Evolutionary conservation across 306 rosid species (phyloP), one percentile per base, ranked within the genome.

Genomic region (Coriaria nepalensis): DNA sequence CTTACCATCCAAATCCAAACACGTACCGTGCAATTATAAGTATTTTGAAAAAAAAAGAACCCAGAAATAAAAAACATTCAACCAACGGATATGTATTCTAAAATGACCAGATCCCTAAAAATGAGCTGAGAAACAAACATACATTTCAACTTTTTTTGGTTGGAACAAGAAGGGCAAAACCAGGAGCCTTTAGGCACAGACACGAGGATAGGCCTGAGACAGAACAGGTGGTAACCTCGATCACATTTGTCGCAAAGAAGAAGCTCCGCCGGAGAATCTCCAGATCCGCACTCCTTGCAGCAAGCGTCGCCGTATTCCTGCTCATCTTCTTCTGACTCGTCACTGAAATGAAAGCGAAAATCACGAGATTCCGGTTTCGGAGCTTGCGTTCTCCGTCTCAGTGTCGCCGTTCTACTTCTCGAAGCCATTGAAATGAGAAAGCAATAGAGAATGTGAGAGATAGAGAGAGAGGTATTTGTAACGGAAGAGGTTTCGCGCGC

Each of bases 161-260:
- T 43, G 14, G 93, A 73, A 68, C 96, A 87, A 8, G 70, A 54
- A 6, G 82, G 68, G 34, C 96, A 84, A 53, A 82, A 64, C 96
- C 96, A 87, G 15, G 80, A 62, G 4, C 75, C 81, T 35, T 57
- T 87, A 34, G 96, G 96, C 0, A 87, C 94, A 2, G 78, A 60
- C 36, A 57, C 68, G 5, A 87, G 80, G 37, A 78, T 69, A 36
- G 94, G 96, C 5, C 73, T 56, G 57, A 80, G 92, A 52, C 96
- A 87, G 54, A 87, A 87, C 8, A 87, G 45, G 42, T 87, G 96
- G 55, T 62, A 78, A 2, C 96, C 96, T 49, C 59, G 32, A 33
- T 80, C 81, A 47, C 96, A 87, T 33, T 64, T 68, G 66, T 87
- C 94, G 70, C 96, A 87, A 8, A 87, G 93, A 35, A 87, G 81